Base-by-base conservation (phyloP, 2,329 filamentous ascomycete genomes). In the Gnomoniopsis sp. region DNA sequence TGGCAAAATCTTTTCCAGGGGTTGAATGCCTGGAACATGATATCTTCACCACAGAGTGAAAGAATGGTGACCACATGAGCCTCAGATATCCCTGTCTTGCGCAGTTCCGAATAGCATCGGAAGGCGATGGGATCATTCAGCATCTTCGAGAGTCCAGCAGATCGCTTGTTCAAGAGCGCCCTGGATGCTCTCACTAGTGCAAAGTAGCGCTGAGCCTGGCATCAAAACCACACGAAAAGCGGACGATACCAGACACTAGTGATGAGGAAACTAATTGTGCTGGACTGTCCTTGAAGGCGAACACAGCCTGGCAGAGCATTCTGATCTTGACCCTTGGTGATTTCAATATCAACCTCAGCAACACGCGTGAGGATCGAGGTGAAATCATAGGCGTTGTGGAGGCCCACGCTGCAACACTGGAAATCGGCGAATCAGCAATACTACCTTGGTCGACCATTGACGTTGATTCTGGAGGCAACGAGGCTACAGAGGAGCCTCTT, bases 401-500 rank as follows among this genome's bases (percentile, higher is more conserved):
- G 53, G 26, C 30, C 36, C 23, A 2, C 21, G 21, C 14, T 55
- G 53, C 46, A 49, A 33, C 30, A 55, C 23, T 14, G 53, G 30
- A 15, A 41, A 8, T 36, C 30, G 34, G 41, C 21, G 21, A 21
- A 52, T 26, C 49, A 34, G 17, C 49, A 38, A 34, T 41, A 52
- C n/a, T n/a, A n/a, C n/a, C n/a, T 30, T 30, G 65, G 64, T n/a
- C 61, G 63, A 14, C 61, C 65, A 21, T 66, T 63, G 15, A 64
- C 58, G 21, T 64, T 58, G 33, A 61, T 64, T 19, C 65, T 64
- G 22, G 59, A 61, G 12, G 63, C 61, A 15, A 61, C 53, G 46
- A 66, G 49, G 15, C 62, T 57, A 49, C 57, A 59, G 60, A 67
- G 63, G 38, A 68, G 64, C 63, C 55, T 65, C 63, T 49, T 64